Base-by-base conservation (phyloP, 768 basidiomycete species). In the Rhizopogon vulgaris region DNA sequence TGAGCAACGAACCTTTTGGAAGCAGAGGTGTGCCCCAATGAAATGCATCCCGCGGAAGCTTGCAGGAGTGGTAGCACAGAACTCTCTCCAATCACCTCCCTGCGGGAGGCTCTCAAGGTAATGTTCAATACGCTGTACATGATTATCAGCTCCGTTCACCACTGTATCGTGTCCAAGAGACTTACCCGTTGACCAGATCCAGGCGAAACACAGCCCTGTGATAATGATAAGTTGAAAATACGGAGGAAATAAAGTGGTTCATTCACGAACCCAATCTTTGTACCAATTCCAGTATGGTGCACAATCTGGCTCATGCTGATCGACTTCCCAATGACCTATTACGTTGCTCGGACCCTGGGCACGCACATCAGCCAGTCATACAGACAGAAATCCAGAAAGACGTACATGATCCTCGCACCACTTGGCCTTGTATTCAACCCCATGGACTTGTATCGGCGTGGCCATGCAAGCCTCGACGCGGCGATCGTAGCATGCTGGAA, bases 11-110 rank as follows among this genome's bases (percentile, higher is more conserved):
- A 66, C 64, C 3, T 22, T 18, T 48, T 61, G 50, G 47, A 54
- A 60, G 32, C 64, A 69, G 42, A 55, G 43, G 1, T 63, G 45
- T 0, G 67, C 61, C 14, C 61, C 58, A 0, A 41, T 22, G 38
- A 67, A 69, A 18, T 61, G 58, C 51, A 67, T 45, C 6, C 58
- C 56, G n/a, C 15, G 54, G 52, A 69, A 67, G 10, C 32, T 49
- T 1, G 52, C 61, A 0, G 68, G 68, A 1, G 68, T 70, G 6
- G 67, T 68, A 12, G 69, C 63, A 45, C 69, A 70, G 42, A 70
- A 64, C 42, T 62, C 58, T 9, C 56, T 54, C 67, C 68, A 70
- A 27, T 63, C 61, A 14, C 58, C 49, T 6, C 66, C 63, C 6
- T 5, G 3, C 6, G 62, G 66, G 14, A 70, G 57, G 14, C 65